phyloP scores from a whole-genome alignment of 1,139 yeast species.

The Kazachstania sp. region DNA sequence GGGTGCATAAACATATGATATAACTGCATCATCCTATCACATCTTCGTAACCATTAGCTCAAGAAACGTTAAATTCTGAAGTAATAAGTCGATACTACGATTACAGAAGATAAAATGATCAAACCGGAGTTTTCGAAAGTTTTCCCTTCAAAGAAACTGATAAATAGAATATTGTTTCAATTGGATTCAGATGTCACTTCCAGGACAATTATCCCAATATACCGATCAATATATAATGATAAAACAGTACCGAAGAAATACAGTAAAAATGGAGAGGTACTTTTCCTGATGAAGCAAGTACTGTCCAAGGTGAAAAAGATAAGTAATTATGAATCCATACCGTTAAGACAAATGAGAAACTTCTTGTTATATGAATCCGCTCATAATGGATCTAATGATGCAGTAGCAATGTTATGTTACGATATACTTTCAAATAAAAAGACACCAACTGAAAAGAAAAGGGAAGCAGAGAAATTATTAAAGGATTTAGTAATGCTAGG shows the following conservation, averaged over 20 bases:
- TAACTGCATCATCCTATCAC: too few relatives aligned
- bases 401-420: constrained; percentile 63
- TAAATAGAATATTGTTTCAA: constrained; percentile 57
- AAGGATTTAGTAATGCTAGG: constrained; percentile 46
- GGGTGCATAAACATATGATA: too few relatives aligned
- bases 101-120: neutral
- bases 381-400: constrained; percentile 73
- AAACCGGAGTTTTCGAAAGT: constrained; percentile 43
- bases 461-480: constrained; percentile 60
- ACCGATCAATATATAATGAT: constrained; percentile 42
- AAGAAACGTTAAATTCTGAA: too few relatives aligned
- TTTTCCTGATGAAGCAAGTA: constrained; percentile 61
- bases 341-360: constrained; percentile 53
- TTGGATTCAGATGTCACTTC: constrained; percentile 51
- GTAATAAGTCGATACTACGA: too few relatives aligned
- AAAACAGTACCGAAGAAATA: constrained; percentile 37
- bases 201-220: constrained; percentile 45
- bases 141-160: constrained; percentile 49
- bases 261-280: constrained; percentile 46
- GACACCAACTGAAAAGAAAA: constrained; percentile 28
- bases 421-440: constrained; percentile 39
- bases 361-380: constrained; percentile 74
- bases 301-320: constrained; percentile 41
- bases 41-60: too few relatives aligned
- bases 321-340: constrained; percentile 49